Evolutionary conservation across 2,329 filamentous ascomycete genomes (phyloP), one percentile per base, ranked within the genome.

Genomic region (Teratosphaeria nubilosa): DNA sequence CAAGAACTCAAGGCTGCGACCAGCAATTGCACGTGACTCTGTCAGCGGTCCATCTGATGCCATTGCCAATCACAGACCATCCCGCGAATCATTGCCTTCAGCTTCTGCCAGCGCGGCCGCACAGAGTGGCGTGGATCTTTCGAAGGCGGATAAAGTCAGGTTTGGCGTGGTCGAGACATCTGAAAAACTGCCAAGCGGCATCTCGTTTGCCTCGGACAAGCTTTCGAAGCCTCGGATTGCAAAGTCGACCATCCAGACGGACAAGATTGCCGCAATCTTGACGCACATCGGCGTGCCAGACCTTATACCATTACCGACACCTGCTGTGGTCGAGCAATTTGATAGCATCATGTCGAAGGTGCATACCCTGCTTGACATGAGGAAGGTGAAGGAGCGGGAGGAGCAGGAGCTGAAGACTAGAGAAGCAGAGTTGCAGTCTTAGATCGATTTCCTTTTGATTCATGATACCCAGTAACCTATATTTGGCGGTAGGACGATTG

Each of bases 141-240:
- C 63, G 84, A 84, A 4, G 80, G 86, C 53, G 83, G 88, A 64
- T 87, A 95, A 74, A 86, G 91, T 75, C 74, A 82, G 62, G 81
- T 97, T 92, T 69, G 94, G 92, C 62, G 87, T 99, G 7, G 85
- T 65, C 10, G 64, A 58, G 27, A 59, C 89, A 63, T 87, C 92
- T 70, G 92, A 97, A 58, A 88, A 92, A 30, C 80, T 96, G 45
- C 85, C 87, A 1, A 87, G 86, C 9, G 92, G 94, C 6, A 89
- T 96, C 37, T 87, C 89, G 14, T 97, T 97, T 80, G 88, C 92
- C 13, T 90, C 90, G 30, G 88, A 92, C 66, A 86, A 84, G 71
- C 83, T 92, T 59, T 86, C 86, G 65, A 91, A 91, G 53, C 82
- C 90, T 25, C 86, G 90, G 58, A 84, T 85, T 41, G 87, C 87